Base-by-base conservation (phyloP, 1,284 basidiomycete species). In the Psilocybe mexicana region DNA sequence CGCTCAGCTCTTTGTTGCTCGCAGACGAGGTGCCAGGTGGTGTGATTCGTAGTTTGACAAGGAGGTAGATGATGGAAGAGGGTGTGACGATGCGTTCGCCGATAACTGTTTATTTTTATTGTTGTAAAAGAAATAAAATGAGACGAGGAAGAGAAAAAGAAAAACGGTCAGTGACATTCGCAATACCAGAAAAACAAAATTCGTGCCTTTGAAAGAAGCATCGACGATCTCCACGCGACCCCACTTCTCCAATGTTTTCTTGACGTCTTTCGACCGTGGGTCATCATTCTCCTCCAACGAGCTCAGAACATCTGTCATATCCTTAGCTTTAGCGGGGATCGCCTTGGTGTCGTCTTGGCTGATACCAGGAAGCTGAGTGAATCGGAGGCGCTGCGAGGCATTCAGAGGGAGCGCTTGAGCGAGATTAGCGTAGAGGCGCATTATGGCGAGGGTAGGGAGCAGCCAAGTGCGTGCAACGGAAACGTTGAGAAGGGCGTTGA, bases 381-480 rank as follows among this genome's bases (percentile, higher is more conserved):
- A 79, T 36, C 72, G 76, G 25, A 76, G 69, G 7, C 69, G 70
- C 11, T 71, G 81, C 59, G 76, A 65, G 11, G 74, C 79, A 3
- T 65, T 60, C 4, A 90, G 88, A 7, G 88, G 82, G 12, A 96
- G 76, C 0, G 94, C 96, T 74, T 99, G 97, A 0, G 88, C 82
- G 46, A 99, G 78, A 71, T 88, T 87, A 12, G 93, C 86, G 61
- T 96, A 90, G 18, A 99, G 79, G 49, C 89, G 87, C 84, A 96
- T 92, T 61, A 90, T 80, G 30, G 84, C 78, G 33, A 94, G 77
- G 0, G 93, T 89, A 0, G 94, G 89, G 10, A 83, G 71, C n/a
- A 98, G 85, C 95, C 96, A 99, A 71, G 88, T 95, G 68, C 95
- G 93, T 0, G 95, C 84, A 24, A 92, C 82, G 0, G 90, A 81